phyloP scores from a whole-genome alignment of 1,139 yeast species.

The Zygoascus hellenicus region DNA sequence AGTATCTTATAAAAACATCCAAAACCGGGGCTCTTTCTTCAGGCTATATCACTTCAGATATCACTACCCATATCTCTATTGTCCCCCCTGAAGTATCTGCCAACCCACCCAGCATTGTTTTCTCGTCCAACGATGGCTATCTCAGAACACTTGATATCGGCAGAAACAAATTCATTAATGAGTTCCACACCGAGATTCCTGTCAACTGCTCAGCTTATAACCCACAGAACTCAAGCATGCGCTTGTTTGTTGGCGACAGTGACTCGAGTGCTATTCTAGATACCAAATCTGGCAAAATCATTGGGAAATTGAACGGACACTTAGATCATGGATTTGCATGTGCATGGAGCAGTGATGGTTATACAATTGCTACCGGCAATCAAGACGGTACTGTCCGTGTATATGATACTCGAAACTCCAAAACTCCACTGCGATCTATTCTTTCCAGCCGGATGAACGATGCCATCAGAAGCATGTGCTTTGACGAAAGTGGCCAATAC shows the following conservation, averaged over 20 bases:
- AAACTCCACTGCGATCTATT: constrained; percentile 41
- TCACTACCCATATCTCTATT: constrained; percentile 49
- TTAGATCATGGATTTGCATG: constrained; percentile 55
- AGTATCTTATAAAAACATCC: constrained; percentile 40
- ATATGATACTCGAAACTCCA: constrained; percentile 43
- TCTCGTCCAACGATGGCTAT: constrained; percentile 48
- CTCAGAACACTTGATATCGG: constrained; percentile 41
- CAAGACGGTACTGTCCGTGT: constrained; percentile 56
- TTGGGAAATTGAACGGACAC: constrained; percentile 40
- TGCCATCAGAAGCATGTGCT: constrained; percentile 51
- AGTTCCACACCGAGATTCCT: constrained; percentile 40
- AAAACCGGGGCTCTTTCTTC: constrained; percentile 25
- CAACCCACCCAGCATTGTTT: constrained; percentile 29
- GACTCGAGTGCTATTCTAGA: constrained; percentile 43
- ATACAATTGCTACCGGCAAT: constrained; percentile 49
- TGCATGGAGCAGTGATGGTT: constrained; percentile 48
- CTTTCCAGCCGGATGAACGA: constrained; percentile 28
- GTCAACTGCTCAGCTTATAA: constrained; percentile 47
- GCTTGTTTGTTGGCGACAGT: constrained; percentile 50
- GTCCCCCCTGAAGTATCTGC: constrained; percentile 23
- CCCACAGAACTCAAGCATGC: constrained; percentile 36
- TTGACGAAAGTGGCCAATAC: constrained; percentile 43
- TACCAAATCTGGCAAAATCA: constrained; percentile 29
- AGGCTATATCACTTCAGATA: constrained; percentile 41
- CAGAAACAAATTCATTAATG: constrained; percentile 21